Conservation (phyloP, 176 grass and related monocot species). For the Oryza meyeriana region DNA sequence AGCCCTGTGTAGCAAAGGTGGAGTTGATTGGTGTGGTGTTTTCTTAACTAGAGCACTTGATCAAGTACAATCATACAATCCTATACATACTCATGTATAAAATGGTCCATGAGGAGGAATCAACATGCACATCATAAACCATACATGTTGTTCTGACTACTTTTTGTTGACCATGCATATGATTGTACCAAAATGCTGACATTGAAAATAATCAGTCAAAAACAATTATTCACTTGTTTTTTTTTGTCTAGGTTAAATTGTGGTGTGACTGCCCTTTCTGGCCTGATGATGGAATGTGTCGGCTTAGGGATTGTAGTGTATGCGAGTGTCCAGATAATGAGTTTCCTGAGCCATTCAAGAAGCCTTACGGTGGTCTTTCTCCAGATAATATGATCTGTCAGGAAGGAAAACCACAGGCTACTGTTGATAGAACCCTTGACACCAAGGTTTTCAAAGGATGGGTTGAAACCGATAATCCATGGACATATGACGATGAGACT, state of each 20-base stretch:
- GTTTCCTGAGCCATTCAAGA: conserved; percentile 89
- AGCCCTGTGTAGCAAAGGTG: not conserved
- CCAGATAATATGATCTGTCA: conserved; percentile 68
- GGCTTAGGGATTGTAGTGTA: conserved; percentile 79
- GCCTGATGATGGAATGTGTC: conserved; percentile 97
- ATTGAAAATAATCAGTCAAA: not conserved
- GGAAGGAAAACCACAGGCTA: conserved; percentile 83
- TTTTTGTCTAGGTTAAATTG: conserved; percentile 72
- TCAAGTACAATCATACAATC: not conserved
- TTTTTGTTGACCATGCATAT: not conserved
- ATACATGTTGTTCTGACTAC: not conserved
- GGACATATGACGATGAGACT: conserved; percentile 97
- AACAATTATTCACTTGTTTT: not conserved
- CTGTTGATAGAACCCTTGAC: conserved; percentile 93
- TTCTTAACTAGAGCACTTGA: not conserved
- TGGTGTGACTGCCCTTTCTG: conserved; percentile 98
- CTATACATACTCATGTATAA: not conserved
- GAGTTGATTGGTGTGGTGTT: not conserved
- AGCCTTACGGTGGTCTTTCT: conserved; percentile 48
- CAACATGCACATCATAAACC: not conserved
- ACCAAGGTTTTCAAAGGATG: conserved; percentile 81
- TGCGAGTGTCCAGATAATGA: conserved; percentile 95
- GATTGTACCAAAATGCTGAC: not conserved
- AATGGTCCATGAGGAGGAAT: not conserved
- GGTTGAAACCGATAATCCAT: conserved; percentile 91